Percentiles rank a stretch among this genome's conserved stretches.
These are phyloP conservation scores for Blastocystis hominis DNA, from an alignment of 352 stramenopile genomes.

Conservation along the genomic window DNA sequence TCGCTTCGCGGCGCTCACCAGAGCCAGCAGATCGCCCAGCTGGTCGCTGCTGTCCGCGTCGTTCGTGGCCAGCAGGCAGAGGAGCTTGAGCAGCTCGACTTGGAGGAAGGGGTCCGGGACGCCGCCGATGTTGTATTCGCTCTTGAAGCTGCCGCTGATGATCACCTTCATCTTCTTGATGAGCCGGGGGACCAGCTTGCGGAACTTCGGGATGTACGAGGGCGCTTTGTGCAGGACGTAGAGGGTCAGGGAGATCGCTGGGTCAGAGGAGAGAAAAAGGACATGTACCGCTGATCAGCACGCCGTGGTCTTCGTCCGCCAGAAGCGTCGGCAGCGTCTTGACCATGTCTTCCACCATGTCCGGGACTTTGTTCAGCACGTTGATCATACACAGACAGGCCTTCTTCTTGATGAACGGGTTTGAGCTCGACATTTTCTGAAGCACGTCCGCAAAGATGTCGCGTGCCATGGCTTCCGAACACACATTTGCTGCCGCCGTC, in stretches of 20 bases:
- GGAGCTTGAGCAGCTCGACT: constrained; percentile 75
- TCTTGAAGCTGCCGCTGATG: constrained; percentile 88
- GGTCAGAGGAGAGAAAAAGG: not conserved
- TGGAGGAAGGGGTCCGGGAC: constrained; percentile 96
- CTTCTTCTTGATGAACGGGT: constrained; percentile 94
- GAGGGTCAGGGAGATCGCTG: constrained; percentile 3
- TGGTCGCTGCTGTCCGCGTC: constrained; percentile 81
- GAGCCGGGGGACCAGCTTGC: constrained; percentile 71
- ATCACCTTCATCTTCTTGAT: constrained; percentile 85
- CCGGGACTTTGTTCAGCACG: constrained; percentile 82
- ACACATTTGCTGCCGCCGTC: constrained; percentile 91
- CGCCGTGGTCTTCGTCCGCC: constrained; percentile 89
- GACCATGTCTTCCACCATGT: constrained; percentile 95
- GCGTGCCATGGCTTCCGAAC: constrained; percentile 90
- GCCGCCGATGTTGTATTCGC: constrained; percentile 92
- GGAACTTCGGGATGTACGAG: constrained; percentile 61
- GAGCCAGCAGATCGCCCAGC: constrained; percentile 87
- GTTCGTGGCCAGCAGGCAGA: constrained; percentile 84
- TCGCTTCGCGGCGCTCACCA: not conserved
- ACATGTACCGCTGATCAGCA: constrained; percentile 83
- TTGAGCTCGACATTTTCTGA: constrained; percentile 78
- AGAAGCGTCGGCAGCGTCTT: constrained; percentile 86
- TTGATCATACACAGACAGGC: constrained; percentile 81
- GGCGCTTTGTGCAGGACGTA: constrained; percentile 33
- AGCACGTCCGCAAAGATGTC: constrained; percentile 95